Evolutionary conservation across 1,284 basidiomycete species (phyloP), one percentile per base, ranked within the genome.

Genomic region (Earliella scabrosa): DNA sequence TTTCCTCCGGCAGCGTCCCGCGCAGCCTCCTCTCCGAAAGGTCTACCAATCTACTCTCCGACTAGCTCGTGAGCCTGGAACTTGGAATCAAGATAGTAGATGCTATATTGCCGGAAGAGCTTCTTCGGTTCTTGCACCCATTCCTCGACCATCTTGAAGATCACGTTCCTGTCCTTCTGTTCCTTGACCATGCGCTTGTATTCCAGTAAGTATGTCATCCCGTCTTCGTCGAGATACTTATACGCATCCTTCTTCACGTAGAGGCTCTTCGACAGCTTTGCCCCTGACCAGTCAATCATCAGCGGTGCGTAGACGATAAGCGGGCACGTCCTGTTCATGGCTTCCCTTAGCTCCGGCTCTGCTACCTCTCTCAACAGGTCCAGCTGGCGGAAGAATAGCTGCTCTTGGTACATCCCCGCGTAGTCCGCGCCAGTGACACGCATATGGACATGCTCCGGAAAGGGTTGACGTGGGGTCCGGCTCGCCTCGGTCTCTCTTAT

Each of bases 201-300:
- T 24, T 61, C 65, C n/a, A 69, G 39, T 18, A 70, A 45, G 43
- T 66, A 70, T 18, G 61, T 60, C 60, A 58, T 65, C 8, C 53
- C 54, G 10, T 44, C 41, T 14, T 54, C 59, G 29, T 54, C 43
- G 38, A 73, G 49, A 46, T 71, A 71, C 21, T 56, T 20, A 53
- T 73, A 73, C 27, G 68, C 69, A 10, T 63, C 63, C 3, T 54
- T 23, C 40, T 56, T 59, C 16, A 73, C 67, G 49, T 73, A 73
- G 16, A 71, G 60, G 27, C 59, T 64, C 58, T 73, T 73, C 8
- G 71, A 73, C 14, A 73, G 54, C 56, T 73, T 73, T n/a, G 65
- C 63, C 1, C 69, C 70, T 5, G 70, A 60, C 71, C 71, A 73
- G 55, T 71, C 71, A 21, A 56, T 49, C 50, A 71, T 66, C 35